Base-by-base conservation (phyloP, 805 yeast genomes). In the Yarrowia porcina region DNA sequence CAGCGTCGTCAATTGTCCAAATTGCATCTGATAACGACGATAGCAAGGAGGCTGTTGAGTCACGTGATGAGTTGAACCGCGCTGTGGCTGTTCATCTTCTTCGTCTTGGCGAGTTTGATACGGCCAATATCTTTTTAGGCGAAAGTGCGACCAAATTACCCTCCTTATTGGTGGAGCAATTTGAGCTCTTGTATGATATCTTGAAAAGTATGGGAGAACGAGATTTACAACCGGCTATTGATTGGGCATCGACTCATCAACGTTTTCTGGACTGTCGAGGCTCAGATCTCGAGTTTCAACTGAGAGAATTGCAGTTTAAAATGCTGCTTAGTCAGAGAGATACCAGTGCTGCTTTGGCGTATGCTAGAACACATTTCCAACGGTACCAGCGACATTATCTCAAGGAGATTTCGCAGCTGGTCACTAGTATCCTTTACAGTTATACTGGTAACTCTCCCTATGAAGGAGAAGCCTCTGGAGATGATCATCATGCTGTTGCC, bases 41-140 rank as follows among this genome's bases (percentile, higher is more conserved):
- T 1, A 52, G 59, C 28, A 25, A 33, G 44, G 36, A 45, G 41
- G 23, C 64, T 4, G 62, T 38, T 63, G 65, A 65, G 39, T 64
- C 56, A 13, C 52, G 67, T 61, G 59, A 65, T 10, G 65, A 71
- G 35, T 72, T 81, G 20, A 75, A 79, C 33, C 70, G 71, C 17
- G 83, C 83, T 0, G 74, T 82, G 10, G 76, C 77, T 20, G 72
- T 76, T 63, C 85, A 82, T 67, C 69, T 82, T 20, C 70, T 79
- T 11, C 72, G 84, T n/a, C 76, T 76, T 62, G 83, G 82, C n/a
- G 76, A 80, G 61, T 73, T 78, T 12, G 73, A 72, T 4, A 70
- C 75, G 1, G 77, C 79, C 13, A 69, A 72, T 8, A 67, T 66
- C 59, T 67, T 65, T 69, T 70, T 56, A 65, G 65, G 71, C 63